These are phyloP conservation scores for Conringia planisiliqua DNA, from an alignment of 345 rosid genomes.

Conservation along the genomic window DNA sequence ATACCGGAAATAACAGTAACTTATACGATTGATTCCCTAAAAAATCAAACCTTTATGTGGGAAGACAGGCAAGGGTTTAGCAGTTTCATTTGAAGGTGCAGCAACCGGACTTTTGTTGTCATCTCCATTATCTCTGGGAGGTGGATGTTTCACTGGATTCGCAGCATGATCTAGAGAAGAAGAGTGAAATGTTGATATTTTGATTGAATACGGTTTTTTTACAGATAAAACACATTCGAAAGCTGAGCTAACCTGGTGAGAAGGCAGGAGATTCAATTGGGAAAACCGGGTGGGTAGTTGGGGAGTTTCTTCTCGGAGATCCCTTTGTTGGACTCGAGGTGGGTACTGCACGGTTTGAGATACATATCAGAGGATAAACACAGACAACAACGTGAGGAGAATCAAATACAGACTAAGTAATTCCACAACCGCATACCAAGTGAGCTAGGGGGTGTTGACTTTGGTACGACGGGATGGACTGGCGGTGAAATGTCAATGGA, in stretches of 20 bases:
- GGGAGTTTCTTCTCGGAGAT: constrained; percentile 14
- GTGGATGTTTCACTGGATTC: constrained; percentile 48
- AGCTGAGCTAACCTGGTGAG: constrained; percentile 30
- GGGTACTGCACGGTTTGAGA: constrained; percentile 11
- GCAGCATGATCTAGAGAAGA: constrained; percentile 38
- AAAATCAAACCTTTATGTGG: constrained; percentile 45
- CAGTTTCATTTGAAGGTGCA: constrained; percentile 44
- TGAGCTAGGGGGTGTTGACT: constrained; percentile 41
- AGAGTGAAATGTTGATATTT: not conserved
- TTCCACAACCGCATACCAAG: constrained; percentile 38
- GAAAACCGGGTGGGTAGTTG: constrained; percentile 16
- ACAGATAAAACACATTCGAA: constrained; percentile 6
- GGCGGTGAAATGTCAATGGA: constrained; percentile 30
- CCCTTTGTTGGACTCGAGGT: constrained; percentile 17
- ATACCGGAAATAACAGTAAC: not conserved
- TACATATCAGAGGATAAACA: constrained; percentile 1
- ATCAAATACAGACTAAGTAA: not conserved
- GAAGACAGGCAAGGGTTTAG: constrained; percentile 42
- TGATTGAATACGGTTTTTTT: not conserved
- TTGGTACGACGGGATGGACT: constrained; percentile 38
- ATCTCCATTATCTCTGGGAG: constrained; percentile 37
- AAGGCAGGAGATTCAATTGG: constrained; percentile 22
- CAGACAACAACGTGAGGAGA: not conserved
- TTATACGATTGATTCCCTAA: not conserved
- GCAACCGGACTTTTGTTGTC: constrained; percentile 49